phyloP scores from a whole-genome alignment of 2,329 filamentous ascomycete genomes.

The Lasiodiplodia theobromae region DNA sequence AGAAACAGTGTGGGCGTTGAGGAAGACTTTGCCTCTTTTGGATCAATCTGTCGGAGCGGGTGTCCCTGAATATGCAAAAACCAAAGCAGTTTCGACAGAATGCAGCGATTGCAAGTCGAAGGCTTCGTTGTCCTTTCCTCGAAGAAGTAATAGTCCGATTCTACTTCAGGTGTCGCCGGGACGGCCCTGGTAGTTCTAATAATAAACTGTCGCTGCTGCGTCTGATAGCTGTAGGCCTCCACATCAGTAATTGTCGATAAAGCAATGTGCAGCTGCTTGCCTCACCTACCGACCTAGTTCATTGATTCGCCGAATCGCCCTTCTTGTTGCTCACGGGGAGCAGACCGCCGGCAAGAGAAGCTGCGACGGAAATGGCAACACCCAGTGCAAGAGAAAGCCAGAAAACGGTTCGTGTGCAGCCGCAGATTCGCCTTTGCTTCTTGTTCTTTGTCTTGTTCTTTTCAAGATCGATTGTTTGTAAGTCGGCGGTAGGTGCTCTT shows the following conservation, averaged over 20 bases:
- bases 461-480: constrained; percentile 5
- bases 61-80: too few relatives aligned
- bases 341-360: constrained; percentile 10
- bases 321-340: background rate
- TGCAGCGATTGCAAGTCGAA: background rate
- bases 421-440: background rate
- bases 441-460: background rate
- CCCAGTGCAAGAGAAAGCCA: constrained; percentile 10
- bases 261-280: background rate
- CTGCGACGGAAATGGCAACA: background rate
- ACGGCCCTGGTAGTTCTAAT: too few relatives aligned
- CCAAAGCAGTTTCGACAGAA: background rate
- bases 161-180: too few relatives aligned
- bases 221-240: background rate
- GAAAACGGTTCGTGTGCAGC: constrained; percentile 19
- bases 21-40: background rate
- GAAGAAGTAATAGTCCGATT: too few relatives aligned
- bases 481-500: background rate
- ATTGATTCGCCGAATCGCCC: background rate
- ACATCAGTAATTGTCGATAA: background rate
- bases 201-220: too few relatives aligned
- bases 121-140: background rate
- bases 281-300: background rate
- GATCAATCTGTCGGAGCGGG: background rate
- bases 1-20: background rate